These are phyloP conservation scores for Priceomyces fermenticarens DNA, from an alignment of 805 yeast species.

Conservation along the genomic window DNA sequence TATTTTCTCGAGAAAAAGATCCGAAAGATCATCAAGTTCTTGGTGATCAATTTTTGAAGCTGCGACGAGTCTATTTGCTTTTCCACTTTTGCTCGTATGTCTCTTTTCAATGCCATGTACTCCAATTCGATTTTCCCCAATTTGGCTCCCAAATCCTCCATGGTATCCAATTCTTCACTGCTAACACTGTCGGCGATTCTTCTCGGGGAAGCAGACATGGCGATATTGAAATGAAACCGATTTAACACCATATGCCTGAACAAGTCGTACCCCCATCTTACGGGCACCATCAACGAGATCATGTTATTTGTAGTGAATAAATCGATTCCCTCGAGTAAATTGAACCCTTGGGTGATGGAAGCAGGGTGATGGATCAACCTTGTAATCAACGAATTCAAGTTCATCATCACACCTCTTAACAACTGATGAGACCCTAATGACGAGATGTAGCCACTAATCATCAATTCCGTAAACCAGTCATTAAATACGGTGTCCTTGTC, in stretches of 20 bases:
- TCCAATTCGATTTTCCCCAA: slow-evolving; percentile 9
- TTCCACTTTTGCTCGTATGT: slow-evolving; percentile 1
- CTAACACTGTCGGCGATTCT: slow-evolving; percentile 29
- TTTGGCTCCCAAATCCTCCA: slow-evolving; percentile 18
- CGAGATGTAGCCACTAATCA: slow-evolving; percentile 35
- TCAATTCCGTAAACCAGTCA: slow-evolving; percentile 29
- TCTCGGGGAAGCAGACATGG: slow-evolving; percentile 27
- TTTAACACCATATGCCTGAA: slow-evolving; percentile 31
- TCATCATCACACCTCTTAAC: slow-evolving; percentile 13
- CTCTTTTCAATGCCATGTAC: slow-evolving; percentile 6
- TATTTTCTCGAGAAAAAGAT: neutral
- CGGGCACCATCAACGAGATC: slow-evolving; percentile 32
- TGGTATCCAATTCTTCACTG: slow-evolving; percentile 15
- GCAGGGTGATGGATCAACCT: slow-evolving; percentile 2
- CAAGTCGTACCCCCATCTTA: slow-evolving; percentile 36
- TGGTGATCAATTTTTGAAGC: slow-evolving; percentile 3
- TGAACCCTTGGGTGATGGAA: slow-evolving; percentile 3
- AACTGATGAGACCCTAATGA: slow-evolving; percentile 36
- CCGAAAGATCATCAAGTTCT: slow-evolving; percentile 1
- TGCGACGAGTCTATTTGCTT: slow-evolving; percentile 3
- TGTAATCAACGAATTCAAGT: slow-evolving; percentile 5
- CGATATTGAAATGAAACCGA: slow-evolving; percentile 27
- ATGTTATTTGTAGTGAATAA: slow-evolving; percentile 29
- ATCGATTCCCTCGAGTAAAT: slow-evolving; percentile 20
- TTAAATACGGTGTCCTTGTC: slow-evolving; percentile 10